These are phyloP conservation scores for Globisporangium heterothallicum DNA, from an alignment of 352 stramenopile genomes.

Conservation along the genomic window DNA sequence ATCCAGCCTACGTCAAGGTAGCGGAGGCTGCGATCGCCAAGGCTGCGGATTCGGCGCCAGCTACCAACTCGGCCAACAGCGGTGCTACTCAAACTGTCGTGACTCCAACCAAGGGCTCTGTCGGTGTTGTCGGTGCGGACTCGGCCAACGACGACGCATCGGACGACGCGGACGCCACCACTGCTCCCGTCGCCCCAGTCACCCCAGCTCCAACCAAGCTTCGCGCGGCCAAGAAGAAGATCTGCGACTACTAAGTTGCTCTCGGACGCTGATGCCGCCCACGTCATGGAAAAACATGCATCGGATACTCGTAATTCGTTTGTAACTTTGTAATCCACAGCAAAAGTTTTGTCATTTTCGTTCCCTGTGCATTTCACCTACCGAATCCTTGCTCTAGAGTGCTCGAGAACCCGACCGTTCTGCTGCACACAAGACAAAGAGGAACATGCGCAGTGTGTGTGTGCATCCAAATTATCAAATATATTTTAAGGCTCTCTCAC, in stretches of 20 bases:
- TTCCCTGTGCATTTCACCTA: no score
- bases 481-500: conserved; percentile 1
- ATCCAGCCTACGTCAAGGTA: conserved; percentile 21
- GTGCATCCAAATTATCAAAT: background rate
- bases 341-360: no score
- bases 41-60: conserved; percentile 9
- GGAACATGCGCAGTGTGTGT: no score
- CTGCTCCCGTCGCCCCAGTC: background rate
- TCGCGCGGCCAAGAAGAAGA: conserved; percentile 9
- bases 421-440: no score
- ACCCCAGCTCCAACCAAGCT: conserved; percentile 6
- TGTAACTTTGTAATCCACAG: no score
- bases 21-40: conserved; percentile 14
- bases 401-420: no score
- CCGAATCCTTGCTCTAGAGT: no score
- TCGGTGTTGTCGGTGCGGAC: no score
- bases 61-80: conserved; percentile 3
- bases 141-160: background rate
- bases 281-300: no score
- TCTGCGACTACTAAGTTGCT: conserved; percentile 17
- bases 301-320: no score
- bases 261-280: no score
- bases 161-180: background rate
- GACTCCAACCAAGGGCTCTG: background rate
- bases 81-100: background rate